Evolutionary conservation across 106 monocot species (phyloP).

Genomic region (Ottelia alismoides): DNA sequence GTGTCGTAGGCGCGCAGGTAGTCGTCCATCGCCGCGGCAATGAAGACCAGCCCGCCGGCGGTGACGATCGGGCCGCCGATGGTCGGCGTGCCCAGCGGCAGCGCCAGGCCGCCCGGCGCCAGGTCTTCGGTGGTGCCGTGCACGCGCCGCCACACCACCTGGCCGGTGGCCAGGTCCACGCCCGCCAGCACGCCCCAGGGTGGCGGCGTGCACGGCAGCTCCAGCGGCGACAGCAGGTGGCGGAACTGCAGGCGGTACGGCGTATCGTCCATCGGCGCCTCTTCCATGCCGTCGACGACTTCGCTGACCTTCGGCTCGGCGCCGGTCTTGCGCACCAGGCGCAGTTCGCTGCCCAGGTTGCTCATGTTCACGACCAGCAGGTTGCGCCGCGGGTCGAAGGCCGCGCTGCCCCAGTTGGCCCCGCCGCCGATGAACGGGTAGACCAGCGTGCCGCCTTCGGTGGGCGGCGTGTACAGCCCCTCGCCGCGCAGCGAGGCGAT

Average conservation of each 20-base stretch:
- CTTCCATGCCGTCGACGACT: no score
- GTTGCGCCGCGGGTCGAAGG: not conserved
- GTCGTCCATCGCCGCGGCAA: not conserved
- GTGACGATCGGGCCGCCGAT: not conserved
- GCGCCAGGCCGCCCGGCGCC: not conserved
- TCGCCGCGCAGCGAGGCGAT: no score
- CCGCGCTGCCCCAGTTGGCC: not conserved
- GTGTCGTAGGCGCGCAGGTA: not conserved
- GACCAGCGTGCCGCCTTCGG: no score
- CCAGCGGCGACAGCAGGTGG: not conserved
- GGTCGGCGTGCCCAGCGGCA: no score
- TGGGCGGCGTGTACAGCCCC: no score
- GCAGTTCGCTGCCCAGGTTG: not conserved
- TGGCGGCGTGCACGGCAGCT: not conserved
- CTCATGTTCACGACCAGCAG: not conserved
- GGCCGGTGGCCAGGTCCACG: not conserved
- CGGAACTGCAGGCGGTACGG: not conserved
- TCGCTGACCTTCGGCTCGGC: no score
- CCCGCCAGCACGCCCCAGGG: not conserved
- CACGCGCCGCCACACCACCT: not conserved
- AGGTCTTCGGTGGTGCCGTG: not conserved
- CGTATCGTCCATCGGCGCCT: no score
- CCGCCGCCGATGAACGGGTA: no score
- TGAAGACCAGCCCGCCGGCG: not conserved
- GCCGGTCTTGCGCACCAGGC: not conserved